Evolutionary conservation across 225 moss, liverwort and hornwort genomes (phyloP), one percentile per base, ranked within the genome.

Genomic region (Takakia lepidozioides): DNA sequence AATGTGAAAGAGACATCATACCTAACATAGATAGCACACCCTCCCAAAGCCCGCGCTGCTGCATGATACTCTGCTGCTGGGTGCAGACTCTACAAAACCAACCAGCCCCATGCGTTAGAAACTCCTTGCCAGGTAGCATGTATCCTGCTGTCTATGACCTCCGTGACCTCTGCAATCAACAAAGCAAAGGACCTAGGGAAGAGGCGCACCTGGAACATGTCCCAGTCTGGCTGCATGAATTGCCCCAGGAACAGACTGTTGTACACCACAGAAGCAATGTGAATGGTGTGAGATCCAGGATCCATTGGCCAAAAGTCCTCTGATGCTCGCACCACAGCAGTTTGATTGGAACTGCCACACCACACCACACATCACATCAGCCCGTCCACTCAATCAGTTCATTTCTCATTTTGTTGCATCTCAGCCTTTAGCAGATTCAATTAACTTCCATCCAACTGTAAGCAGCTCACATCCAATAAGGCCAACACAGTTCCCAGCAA

Each of bases 191-290:
- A n/a, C n/a, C n/a, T n/a, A n/a, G n/a, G n/a, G n/a, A n/a, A n/a
- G n/a, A n/a, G n/a, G n/a, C n/a, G 49, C 60, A 98, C 98, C 2
- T 98, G 91, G 36, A 91, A 98, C 98, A 98, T 98, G 56, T 98
- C 98, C 98, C 98, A 98, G 63, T 98, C 98, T 32, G 98, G 98
- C 43, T 98, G 98, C 87, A 88, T 87, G 38, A 98, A 83, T 55
- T 98, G 91, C 16, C 80, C 87, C 22, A 98, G 74, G 60, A 98
- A 98, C 53, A 98, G 65, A 39, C 78, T 85, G 52, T 98, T 98
- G 59, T 91, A 98, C 1, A 83, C 85, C 38, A 98, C 85, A 0
- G 98, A 98, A n/a, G 91, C 87, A 53, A 98, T 83, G 30, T 98
- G 98, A 51, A 91, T 91, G 37, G 98, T 91, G 46, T 98, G 98